phyloP scores from a whole-genome alignment of 257 asterid species.

The Solanum tacnaense region DNA sequence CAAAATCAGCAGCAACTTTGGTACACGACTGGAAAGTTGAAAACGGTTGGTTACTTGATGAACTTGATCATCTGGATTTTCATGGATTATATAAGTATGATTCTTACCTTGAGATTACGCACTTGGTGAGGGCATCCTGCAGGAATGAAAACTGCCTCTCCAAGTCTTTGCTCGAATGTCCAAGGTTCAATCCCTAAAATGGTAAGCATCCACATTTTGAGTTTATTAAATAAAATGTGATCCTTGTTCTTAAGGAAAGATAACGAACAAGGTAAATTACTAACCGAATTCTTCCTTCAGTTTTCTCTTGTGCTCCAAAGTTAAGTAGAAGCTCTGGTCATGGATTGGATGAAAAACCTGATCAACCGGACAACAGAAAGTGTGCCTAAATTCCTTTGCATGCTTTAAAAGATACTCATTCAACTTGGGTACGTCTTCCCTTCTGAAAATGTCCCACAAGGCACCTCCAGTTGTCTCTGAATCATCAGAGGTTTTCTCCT shows the following conservation, averaged over 20 bases:
- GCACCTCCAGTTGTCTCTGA: constrained; percentile 39
- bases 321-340: constrained; percentile 81
- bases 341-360: constrained; percentile 92
- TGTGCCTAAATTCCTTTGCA: constrained; percentile 70
- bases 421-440: constrained; percentile 83
- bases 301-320: constrained; percentile 53
- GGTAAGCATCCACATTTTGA: not conserved
- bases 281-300: constrained; percentile 82
- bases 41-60: not conserved
- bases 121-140: constrained; percentile 99
- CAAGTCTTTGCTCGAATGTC: constrained; percentile 83
- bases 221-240: not conserved
- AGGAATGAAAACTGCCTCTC: constrained; percentile 93
- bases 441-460: constrained; percentile 86
- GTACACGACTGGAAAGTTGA: constrained; percentile 68
- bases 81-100: not conserved
- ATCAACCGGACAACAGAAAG: constrained; percentile 69
- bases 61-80: not conserved
- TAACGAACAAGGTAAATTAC: not conserved
- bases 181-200: constrained; percentile 79
- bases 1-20: constrained; percentile 88
- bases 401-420: constrained; percentile 61
- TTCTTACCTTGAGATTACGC: constrained; percentile 73
- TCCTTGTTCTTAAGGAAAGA: not conserved
- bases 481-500: constrained; percentile 10